Conservation (phyloP, 2,329 filamentous ascomycete genomes). For the Metarhizium sp. region DNA sequence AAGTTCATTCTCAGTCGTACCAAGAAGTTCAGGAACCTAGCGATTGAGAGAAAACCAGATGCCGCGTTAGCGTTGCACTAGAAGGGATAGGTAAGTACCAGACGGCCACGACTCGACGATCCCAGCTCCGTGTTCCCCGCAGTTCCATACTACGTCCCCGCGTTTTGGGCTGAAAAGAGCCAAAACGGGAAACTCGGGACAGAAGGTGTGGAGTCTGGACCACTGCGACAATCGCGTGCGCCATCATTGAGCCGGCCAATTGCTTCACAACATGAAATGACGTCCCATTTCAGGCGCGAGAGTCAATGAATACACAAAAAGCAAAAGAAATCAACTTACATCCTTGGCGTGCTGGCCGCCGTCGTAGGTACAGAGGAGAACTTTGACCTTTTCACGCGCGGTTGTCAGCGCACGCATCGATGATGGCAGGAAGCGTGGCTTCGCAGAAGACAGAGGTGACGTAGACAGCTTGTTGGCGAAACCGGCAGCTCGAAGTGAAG, state of each 20-base stretch:
- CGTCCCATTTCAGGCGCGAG: background rate
- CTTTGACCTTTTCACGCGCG: constrained; percentile 65
- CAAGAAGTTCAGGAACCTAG: constrained; percentile 70
- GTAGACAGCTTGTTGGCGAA: constrained; percentile 9
- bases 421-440: constrained; percentile 33
- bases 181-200: background rate
- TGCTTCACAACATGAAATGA: background rate
- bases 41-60: background rate
- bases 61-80: background rate
- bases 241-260: background rate
- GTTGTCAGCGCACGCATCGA: constrained; percentile 43
- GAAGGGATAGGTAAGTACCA: background rate
- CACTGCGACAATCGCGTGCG: background rate
- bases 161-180: background rate
- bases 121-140: constrained; percentile 3
- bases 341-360: constrained; percentile 81
- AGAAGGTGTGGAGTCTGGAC: background rate
- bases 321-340: constrained; percentile 37
- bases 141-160: background rate
- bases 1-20: constrained; percentile 97
- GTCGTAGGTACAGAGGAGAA: constrained; percentile 90
- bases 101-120: background rate
- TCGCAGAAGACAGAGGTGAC: constrained; percentile 19
- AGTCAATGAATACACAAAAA: background rate
- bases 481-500: constrained; percentile 7